Conservation (phyloP, 2,329 filamentous ascomycete genomes). For the Pestalotiopsis sp. region DNA sequence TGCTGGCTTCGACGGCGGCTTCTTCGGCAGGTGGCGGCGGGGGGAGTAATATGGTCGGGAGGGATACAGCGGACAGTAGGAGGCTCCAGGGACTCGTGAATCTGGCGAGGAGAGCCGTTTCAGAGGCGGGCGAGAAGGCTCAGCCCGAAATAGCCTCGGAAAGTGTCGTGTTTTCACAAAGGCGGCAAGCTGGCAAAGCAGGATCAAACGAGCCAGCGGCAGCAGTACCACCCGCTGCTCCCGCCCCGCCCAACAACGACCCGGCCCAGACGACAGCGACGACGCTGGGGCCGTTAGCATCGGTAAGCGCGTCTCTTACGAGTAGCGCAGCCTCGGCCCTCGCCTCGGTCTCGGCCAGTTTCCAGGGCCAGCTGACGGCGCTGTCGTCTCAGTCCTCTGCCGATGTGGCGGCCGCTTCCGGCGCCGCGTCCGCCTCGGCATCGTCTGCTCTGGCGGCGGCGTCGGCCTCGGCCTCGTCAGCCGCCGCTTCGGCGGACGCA, state of each 20-base stretch:
- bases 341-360: constrained; percentile 7
- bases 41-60: background rate
- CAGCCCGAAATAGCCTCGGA: background rate
- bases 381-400: constrained; percentile 5
- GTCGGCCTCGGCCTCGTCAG: constrained; percentile 4
- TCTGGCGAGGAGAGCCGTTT: background rate
- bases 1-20: background rate
- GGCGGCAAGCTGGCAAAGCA: background rate
- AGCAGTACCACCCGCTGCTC: background rate
- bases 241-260: background rate
- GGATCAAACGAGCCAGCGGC: background rate
- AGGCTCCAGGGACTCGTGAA: background rate
- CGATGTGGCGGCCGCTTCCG: constrained; percentile 12
- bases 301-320: constrained; percentile 6
- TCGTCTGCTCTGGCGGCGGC: constrained; percentile 2
- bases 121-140: background rate
- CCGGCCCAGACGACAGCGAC: background rate
- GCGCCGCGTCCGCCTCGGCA: constrained; percentile 4
- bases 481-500: constrained; percentile 1
- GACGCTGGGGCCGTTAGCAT: background rate
- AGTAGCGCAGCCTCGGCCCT: constrained; percentile 8
- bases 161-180: background rate
- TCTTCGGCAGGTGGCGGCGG: background rate
- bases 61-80: background rate
- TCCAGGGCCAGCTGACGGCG: background rate